A percentile compares a stretch with the other conserved stretches of the same genome.
These are phyloP conservation scores for Sugiyamaella pinicola DNA, from an alignment of 1,139 yeast genomes.

Conservation along the genomic window DNA sequence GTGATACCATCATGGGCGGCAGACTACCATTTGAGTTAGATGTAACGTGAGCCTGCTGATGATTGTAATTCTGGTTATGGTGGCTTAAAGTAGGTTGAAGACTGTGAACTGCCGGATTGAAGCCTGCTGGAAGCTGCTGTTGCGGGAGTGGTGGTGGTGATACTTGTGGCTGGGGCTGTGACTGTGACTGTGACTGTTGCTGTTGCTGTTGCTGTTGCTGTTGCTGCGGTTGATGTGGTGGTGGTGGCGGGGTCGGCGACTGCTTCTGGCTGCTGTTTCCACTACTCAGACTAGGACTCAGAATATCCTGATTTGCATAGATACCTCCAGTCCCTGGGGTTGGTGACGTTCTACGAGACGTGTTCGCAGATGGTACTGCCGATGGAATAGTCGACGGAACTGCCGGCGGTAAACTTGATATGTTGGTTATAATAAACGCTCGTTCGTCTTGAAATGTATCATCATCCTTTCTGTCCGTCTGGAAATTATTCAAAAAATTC, in stretches of 20 bases:
- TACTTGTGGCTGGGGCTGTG: too few species aligned
- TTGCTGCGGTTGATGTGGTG: constrained; percentile 17
- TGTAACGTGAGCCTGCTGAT: not conserved
- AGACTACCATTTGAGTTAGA: not conserved
- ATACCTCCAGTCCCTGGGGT: constrained; percentile 15
- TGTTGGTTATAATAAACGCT: constrained; percentile 74
- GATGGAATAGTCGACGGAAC: constrained; percentile 25
- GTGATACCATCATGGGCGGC: not conserved
- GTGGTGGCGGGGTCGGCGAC: constrained; percentile 20
- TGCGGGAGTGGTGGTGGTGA: not conserved
- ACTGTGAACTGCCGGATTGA: not conserved
- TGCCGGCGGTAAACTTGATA: constrained; percentile 53
- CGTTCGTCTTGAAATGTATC: constrained; percentile 74
- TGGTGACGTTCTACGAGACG: constrained; percentile 26
- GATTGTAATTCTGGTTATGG: constrained; percentile 2
- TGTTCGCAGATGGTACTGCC: constrained; percentile 21
- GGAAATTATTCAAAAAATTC: constrained; percentile 64
- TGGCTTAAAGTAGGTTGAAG: not conserved
- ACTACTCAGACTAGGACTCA: constrained; percentile 12
- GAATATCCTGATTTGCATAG: not conserved
- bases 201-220: constrained; percentile 6
- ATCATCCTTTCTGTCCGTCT: constrained; percentile 62
- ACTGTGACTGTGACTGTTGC: too few species aligned
- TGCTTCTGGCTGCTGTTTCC: constrained; percentile 14
- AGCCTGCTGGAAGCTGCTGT: constrained; percentile 2